Conservation (phyloP, 2,329 filamentous ascomycete species). For the Acarospora socialis region DNA sequence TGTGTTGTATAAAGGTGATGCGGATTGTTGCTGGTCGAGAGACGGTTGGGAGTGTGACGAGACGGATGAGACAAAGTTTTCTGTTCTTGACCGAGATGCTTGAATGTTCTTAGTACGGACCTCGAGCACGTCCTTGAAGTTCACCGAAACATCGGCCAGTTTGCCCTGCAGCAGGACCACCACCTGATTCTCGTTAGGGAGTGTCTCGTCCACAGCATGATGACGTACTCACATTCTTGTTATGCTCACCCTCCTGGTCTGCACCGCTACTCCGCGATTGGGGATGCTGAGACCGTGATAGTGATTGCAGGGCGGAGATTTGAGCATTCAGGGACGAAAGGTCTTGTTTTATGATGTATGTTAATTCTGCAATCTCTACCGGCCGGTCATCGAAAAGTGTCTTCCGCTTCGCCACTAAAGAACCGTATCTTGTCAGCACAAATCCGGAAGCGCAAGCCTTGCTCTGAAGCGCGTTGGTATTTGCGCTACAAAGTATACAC, state of each 20-base stretch:
- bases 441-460: no score
- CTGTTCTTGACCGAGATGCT: slow-evolving; percentile 76
- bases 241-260: slow-evolving; percentile 85
- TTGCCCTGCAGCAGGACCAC: slow-evolving; percentile 83
- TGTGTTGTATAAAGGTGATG: slow-evolving; percentile 75
- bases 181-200: slow-evolving; percentile 31
- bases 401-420: slow-evolving; percentile 75
- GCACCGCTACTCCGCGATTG: slow-evolving; percentile 28
- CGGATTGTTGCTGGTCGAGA: slow-evolving; percentile 54
- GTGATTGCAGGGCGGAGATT: slow-evolving; percentile 65
- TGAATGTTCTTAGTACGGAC: slow-evolving; percentile 97
- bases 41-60: slow-evolving; percentile 55
- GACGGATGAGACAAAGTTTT: slow-evolving; percentile 90
- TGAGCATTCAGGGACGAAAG: slow-evolving; percentile 73
- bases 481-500: no score
- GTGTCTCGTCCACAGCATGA: slow-evolving; percentile 12
- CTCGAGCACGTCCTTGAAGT: slow-evolving; percentile 95
- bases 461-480: no score
- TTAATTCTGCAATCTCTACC: slow-evolving; percentile 92
- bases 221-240: slow-evolving; percentile 57
- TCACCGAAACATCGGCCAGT: slow-evolving; percentile 79
- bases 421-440: slow-evolving; percentile 7
- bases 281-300: slow-evolving; percentile 65
- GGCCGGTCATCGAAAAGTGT: slow-evolving; percentile 95
- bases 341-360: slow-evolving; percentile 96